Evolutionary conservation across 441 rosid species (phyloP), one percentile per base, ranked within the genome.

Genomic region (Populus hybrid): DNA sequence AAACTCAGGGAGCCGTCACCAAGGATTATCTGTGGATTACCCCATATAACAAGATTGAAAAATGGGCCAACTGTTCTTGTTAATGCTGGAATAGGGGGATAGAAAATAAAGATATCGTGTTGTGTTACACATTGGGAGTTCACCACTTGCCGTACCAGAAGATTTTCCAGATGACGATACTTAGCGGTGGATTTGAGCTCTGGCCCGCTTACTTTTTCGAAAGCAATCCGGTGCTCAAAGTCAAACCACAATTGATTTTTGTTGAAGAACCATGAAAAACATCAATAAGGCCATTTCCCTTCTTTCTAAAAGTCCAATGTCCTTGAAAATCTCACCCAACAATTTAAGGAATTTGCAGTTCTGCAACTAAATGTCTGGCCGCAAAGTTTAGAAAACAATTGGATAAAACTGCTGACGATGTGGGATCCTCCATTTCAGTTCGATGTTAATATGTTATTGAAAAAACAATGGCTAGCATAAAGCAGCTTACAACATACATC

Each of bases 11-110:
- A 0, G 85, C 86, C 2, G 89, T 86, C 69, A 83, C 91, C 21
- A 78, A 87, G 8, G 85, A 87, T 66, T 85, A 87, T 32, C 84
- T 85, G 59, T 90, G 92, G 92, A 79, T 86, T 67, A 85, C 88
- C 4, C 87, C 87, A 2, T 84, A 86, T 68, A 87, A 90, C 65
- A 90, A 76, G 79, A 82, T 89, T 0, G 90, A 90, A 76, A 87
- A 83, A 81, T 89, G 11, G 11, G 14, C 4, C 46, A 21, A 4
- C 5, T 21, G 3, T 63, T 63, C 28, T 23, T 59, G 16, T 40
- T 36, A 6, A 14, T 75, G 73, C 85, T 84, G 87, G 73, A 76
- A 84, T 14, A 63, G 87, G 61, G 24, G 4, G 10, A 82, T 86
- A 16, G 88, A 84, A 77, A 84, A 83, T 23, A 64, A 74, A 77